Evolutionary conservation across 1,139 yeast species (phyloP), one percentile per base, ranked within the genome.

Genomic region (Yamadazyma pseudoaaseri): DNA sequence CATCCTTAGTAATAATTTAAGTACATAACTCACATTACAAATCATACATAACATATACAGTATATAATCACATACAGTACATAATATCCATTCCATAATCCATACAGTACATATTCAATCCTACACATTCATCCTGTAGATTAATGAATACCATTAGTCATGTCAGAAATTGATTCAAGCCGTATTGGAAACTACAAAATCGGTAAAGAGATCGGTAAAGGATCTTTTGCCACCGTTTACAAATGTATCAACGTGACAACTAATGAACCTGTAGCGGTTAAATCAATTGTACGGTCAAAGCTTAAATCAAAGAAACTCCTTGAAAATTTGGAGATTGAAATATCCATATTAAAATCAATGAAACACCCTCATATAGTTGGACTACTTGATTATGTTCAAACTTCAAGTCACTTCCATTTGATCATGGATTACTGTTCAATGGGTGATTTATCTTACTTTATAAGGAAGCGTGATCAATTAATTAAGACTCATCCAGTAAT

Each of bases 341-440:
- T 92, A 31, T 69, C 85, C 32, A 92, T 92, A 33, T 69, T 92
- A 46, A 87, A 89, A 62, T 79, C 84, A 33, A 73, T 92, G 70
- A 80, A 82, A 47, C 96, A 92, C 52, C 96, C 97, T 3, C 97
- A 92, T 57, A 86, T 92, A 34, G 98, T 92, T 3, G 82, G 84
- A 10, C 66, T 92, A 32, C 60, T 86, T 36, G 97, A 90, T 51
- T 87, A 86, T 54, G 79, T 81, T 42, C 84, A 86, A 51, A 84
- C 96, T 1, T 58, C 78, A 8, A 67, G 84, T 8, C 87, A 90
- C 58, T 86, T 89, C 62, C 94, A 87, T 58, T 67, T 92, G 44
- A 79, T 90, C n/a, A 92, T 92, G 97, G 97, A 92, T 56, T 92
- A 87, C 61, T 92, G 98, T 56, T 81, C 97, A 0, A 69, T 92